Evolutionary conservation across 306 rosid genomes (phyloP), one percentile per base, ranked within the genome.

Genomic region (Albizia julibrissin): DNA sequence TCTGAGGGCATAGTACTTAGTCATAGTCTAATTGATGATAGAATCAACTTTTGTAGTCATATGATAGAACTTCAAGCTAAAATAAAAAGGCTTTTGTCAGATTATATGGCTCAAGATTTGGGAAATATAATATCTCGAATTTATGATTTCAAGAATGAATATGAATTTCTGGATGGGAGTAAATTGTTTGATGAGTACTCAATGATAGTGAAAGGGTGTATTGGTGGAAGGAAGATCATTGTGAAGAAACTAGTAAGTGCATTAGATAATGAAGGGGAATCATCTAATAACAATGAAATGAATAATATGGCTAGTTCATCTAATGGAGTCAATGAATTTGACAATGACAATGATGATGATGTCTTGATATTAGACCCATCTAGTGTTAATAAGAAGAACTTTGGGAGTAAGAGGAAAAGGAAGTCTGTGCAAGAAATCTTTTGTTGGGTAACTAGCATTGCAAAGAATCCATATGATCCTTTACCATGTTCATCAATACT

Each of bases 391-490:
- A 65, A 31, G 42, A 43, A 33, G 42, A 65, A 33, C 70, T 65
- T 31, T 65, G 70, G 70, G 21, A 6, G 43, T 4, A 85, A 85
- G 88, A 85, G 86, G 75, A 88, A 80, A 86, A 44, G 85, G 8
- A 90, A 89, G 59, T 81, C 87, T 33, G 7, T 85, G 21, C 43
- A 43, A 58, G 88, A 82, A 62, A 50, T 91, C 84, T 33, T 90
- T 56, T 71, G 65, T 39, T 93, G 98, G 98, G 65, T 93, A 66
- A 78, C 74, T 4, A 21, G 22, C 24, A 66, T 64, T 39, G 98
- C 98, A 2, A 84, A 62, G 72, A 80, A 91, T 79, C 95, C 98
- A 54, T 80, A 84, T 76, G 91, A 85, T 86, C 89, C 91, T 40
- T 81, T 10, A 7, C 77, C 85, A 69, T 91, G 92, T 81, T 72